phyloP scores from a whole-genome alignment of 2,329 filamentous ascomycete species.

The Talaromyces sp. region DNA sequence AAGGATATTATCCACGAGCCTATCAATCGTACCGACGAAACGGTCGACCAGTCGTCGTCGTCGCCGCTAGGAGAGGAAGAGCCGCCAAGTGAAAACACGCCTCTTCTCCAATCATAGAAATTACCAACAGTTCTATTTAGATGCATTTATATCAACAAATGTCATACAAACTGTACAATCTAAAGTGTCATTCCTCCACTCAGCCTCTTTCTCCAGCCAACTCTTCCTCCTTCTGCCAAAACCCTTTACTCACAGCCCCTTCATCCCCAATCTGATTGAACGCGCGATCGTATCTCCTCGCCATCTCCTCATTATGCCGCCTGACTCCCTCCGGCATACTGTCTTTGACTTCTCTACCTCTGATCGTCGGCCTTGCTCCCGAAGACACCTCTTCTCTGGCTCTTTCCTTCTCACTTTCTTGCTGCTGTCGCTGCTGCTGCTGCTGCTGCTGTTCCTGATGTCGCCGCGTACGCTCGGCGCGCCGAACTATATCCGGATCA shows the following conservation, averaged over 20 bases:
- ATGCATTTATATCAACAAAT: not conserved
- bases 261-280: constrained; percentile 25
- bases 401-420: not conserved
- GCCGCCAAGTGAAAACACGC: not conserved
- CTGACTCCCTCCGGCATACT: constrained; percentile 30
- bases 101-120: constrained; percentile 1
- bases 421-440: not conserved
- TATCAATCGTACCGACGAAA: not conserved
- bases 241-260: constrained; percentile 18
- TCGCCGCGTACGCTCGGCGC: not conserved
- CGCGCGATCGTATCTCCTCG: constrained; percentile 26
- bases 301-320: constrained; percentile 28
- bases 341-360: constrained; percentile 14
- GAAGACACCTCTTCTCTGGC: constrained; percentile 20
- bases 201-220: not conserved
- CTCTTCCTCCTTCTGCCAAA: constrained; percentile 10
- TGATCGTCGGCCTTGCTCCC: constrained; percentile 27
- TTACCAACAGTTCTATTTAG: not conserved
- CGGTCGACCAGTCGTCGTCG: not conserved
- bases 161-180: not conserved
- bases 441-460: constrained; percentile 2
- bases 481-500: not conserved
- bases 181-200: not conserved
- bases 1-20: constrained; percentile 30
- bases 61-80: not conserved